phyloP scores from a whole-genome alignment of 164 flowering plant species.

The grape (Vitis vinifera) region DNA sequence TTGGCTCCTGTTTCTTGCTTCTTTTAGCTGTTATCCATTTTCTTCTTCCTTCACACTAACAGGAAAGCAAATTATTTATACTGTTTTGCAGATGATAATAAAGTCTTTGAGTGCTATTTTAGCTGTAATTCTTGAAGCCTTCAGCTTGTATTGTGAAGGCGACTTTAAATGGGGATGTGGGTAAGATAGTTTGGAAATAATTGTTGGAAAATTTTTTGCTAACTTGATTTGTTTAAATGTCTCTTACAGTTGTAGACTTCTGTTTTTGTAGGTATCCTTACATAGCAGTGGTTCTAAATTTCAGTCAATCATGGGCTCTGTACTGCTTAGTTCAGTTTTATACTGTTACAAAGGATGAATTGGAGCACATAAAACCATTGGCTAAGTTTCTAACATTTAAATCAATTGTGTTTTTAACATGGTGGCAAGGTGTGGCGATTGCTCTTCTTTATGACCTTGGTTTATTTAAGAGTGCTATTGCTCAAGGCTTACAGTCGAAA shows the following conservation, averaged over 20 bases:
- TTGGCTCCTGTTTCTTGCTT: neutral
- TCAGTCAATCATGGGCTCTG: conserved; percentile 98
- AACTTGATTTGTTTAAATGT: no score
- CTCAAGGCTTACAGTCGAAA: conserved; percentile 81
- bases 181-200: conserved; percentile 42
- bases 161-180: conserved; percentile 86
- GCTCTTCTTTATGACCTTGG: conserved; percentile 78
- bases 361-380: conserved; percentile 86
- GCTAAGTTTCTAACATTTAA: conserved; percentile 88
- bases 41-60: neutral
- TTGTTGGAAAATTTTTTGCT: no score
- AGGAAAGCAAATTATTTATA: conserved; percentile 1
- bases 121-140: conserved; percentile 87
- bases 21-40: neutral
- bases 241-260: neutral
- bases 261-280: conserved; percentile 76
- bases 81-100: conserved; percentile 75
- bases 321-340: conserved; percentile 95
- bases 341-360: conserved; percentile 75
- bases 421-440: conserved; percentile 99
- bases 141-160: conserved; percentile 94
- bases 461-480: conserved; percentile 79
- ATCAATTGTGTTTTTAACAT: conserved; percentile 94
- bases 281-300: conserved; percentile 90
- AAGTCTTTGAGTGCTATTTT: conserved; percentile 67